Evolutionary conservation across 495 filamentous ascomycete species (phyloP).

Genomic region (Darksidea phi): DNA sequence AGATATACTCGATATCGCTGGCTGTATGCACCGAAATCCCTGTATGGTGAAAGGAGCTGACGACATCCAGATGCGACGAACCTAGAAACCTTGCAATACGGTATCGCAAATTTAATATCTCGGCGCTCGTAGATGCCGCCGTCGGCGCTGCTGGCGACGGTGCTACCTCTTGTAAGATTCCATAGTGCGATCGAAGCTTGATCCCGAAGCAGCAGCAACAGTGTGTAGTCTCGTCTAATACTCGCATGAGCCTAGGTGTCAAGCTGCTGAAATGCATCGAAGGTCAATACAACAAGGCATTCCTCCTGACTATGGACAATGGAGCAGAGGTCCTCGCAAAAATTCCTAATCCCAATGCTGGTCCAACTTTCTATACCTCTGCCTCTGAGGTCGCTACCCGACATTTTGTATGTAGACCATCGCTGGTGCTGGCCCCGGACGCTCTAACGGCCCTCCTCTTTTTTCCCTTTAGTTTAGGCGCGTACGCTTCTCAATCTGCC

Average conservation of each 20-base stretch:
- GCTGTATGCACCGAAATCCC: constrained; percentile 37
- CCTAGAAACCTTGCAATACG: constrained; percentile 40
- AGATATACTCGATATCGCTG: constrained; percentile 45
- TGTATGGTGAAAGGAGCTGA: background rate
- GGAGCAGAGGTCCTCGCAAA: constrained; percentile 45
- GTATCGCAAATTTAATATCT: constrained; percentile 46
- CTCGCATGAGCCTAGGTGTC: constrained; percentile 34
- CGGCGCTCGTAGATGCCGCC: constrained; percentile 41
- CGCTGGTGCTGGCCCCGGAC: background rate
- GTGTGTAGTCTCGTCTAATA: background rate
- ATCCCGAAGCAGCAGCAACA: background rate
- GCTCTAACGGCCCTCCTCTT: constrained; percentile 7
- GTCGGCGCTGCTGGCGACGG: constrained; percentile 38
- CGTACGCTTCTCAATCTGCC: constrained; percentile 38
- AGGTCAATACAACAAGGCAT: constrained; percentile 44
- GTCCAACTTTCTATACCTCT: constrained; percentile 35
- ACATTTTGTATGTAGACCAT: constrained; percentile 37
- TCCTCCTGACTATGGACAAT: constrained; percentile 47
- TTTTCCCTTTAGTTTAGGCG: too few relatives aligned
- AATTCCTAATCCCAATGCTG: constrained; percentile 44
- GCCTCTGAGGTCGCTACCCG: constrained; percentile 46
- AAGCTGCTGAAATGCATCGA: constrained; percentile 43
- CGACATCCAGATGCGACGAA: constrained; percentile 42
- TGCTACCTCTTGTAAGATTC: constrained; percentile 41
- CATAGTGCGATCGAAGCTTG: background rate